Percentiles rank a stretch among this genome's conserved stretches.
phyloP scores from a whole-genome alignment of 2,329 filamentous ascomycete genomes.

The Trichoderma sp. region DNA sequence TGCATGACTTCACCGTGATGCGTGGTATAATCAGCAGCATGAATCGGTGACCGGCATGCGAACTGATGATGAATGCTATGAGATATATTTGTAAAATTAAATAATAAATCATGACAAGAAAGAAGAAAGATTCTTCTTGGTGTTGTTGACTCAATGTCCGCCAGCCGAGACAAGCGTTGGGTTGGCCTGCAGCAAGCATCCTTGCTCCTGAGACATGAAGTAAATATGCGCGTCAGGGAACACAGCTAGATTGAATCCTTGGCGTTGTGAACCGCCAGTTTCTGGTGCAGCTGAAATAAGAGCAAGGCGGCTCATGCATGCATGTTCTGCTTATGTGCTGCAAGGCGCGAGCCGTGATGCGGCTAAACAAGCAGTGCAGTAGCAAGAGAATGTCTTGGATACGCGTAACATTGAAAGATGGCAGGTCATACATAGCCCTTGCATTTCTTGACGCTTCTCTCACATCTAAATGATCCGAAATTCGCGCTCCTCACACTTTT shows the following conservation, averaged over 20 bases:
- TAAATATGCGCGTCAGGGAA: neutral
- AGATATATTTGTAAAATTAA: neutral
- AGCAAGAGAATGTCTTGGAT: neutral
- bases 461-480: neutral
- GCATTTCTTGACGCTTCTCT: neutral
- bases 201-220: neutral
- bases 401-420: too few relatives aligned
- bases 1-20: slow-evolving; percentile 6
- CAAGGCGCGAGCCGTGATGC: neutral
- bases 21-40: neutral
- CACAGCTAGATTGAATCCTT: neutral
- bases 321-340: neutral
- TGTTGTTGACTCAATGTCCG: neutral
- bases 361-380: neutral
- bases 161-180: neutral
- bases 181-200: neutral
- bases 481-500: neutral
- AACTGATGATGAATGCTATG: neutral
- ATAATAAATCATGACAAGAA: too few relatives aligned
- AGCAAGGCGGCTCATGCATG: neutral
- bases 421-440: too few relatives aligned
- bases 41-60: neutral
- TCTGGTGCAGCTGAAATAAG: neutral
- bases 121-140: neutral
- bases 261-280: neutral